phyloP scores from a whole-genome alignment of 2,329 filamentous ascomycete species.

The Fusarium dimerum region DNA sequence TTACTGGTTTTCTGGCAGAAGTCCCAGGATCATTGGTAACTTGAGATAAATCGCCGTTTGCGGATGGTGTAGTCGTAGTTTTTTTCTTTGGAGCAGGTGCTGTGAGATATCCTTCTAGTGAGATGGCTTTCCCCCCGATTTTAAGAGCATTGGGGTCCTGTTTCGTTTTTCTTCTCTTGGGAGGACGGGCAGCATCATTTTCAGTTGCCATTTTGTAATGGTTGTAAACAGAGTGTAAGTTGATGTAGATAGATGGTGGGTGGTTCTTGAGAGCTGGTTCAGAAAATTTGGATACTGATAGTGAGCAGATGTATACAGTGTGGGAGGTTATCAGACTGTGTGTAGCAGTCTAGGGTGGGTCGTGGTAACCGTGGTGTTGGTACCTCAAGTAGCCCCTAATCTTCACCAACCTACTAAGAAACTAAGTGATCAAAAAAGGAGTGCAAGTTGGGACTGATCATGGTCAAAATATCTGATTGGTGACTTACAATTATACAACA shows the following conservation, averaged over 20 bases:
- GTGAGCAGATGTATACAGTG: neutral
- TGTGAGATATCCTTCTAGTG: slow-evolving; percentile 50
- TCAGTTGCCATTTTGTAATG: slow-evolving; percentile 27
- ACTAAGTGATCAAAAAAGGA: too few species aligned
- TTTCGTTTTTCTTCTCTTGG: slow-evolving; percentile 41
- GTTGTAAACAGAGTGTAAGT: slow-evolving; percentile 2
- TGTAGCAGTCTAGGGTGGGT: too few species aligned
- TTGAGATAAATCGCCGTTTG: slow-evolving; percentile 4
- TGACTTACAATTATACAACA: too few species aligned
- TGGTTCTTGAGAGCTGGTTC: neutral
- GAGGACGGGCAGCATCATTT: slow-evolving; percentile 26
- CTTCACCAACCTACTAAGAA: too few species aligned
- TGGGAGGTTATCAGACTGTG: neutral
- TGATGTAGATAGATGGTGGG: neutral
- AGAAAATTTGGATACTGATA: neutral
- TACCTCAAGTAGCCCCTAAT: too few species aligned
- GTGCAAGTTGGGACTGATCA: too few species aligned
- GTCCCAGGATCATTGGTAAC: slow-evolving; percentile 1
- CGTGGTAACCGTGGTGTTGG: too few species aligned
- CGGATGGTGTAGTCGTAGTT: slow-evolving; percentile 2
- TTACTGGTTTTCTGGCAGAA: neutral
- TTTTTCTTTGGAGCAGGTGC: slow-evolving; percentile 35
- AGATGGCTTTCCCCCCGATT: slow-evolving; percentile 51
- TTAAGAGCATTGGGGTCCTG: slow-evolving; percentile 40
- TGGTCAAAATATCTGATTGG: too few species aligned